Evolutionary conservation across 352 stramenopile genomes (phyloP), one percentile per base, ranked within the genome.

Genomic region (Globisporangium sylvaticum): DNA sequence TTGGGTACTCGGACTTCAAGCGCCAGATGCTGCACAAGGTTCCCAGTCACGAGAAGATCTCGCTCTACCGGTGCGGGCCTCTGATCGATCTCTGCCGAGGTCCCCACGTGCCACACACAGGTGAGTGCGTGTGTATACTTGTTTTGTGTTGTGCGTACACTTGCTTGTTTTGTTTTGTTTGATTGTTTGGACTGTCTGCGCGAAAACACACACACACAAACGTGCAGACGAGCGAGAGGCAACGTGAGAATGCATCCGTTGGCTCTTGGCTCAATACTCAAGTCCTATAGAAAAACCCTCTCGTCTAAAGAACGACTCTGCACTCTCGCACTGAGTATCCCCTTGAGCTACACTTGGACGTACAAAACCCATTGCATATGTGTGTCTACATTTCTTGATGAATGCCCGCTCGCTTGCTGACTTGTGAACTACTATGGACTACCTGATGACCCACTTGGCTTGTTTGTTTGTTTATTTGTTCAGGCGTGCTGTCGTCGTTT

Each of bases 11-110:
- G 70, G 96, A 98, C 24, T 99, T 98, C 75, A 99, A 99, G 76
- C 71, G 97, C 1, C 89, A 98, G 79, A 99, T 98, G 95, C 83
- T 88, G 24, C 97, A 94, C 65, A 99, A 99, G 78, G 97, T 99
- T 63, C 90, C 96, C 0, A 62, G 71, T 20, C 91, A 98, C 65
- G 95, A 97, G 46, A 83, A 81, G 18, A 90, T 97, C 69, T 99
- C 98, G 27, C 87, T 99, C 5, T 99, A 99, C 79, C 87, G 92
- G 44, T 99, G 96, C 68, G 98, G 98, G 1, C 88, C 97, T 27
- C 88, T 99, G 25, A 98, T 99, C 73, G 97, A 99, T 78, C 79
- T 99, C 25, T 99, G 97, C 65, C 95, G 96, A 48, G 97, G 97
- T 6, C 97, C 97, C 12, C 97, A 99, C 73, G 89, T 99, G 1